These are phyloP conservation scores for Lipomyces oligophaga DNA, from an alignment of 805 yeast genomes.

Conservation along the genomic window DNA sequence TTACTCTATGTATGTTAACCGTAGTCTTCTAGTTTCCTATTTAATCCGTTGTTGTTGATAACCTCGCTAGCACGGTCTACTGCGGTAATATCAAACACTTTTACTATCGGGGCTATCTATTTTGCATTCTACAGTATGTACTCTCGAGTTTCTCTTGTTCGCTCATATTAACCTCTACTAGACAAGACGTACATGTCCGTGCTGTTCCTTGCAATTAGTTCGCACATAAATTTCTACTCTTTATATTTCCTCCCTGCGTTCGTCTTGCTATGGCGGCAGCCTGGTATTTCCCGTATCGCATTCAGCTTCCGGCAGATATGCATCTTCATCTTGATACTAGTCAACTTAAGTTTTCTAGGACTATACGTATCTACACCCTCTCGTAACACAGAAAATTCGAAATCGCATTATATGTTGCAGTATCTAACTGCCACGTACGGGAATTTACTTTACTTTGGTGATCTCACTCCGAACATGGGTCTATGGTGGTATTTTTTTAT, in stretches of 20 bases:
- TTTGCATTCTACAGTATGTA: conserved; percentile 35
- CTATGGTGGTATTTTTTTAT: conserved; percentile 98
- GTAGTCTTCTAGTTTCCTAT: conserved; percentile 53
- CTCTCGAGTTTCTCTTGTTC: not conserved
- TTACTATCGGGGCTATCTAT: conserved; percentile 48
- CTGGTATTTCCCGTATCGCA: not conserved
- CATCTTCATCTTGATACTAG: not conserved
- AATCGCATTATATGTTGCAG: conserved; percentile 15
- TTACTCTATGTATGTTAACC: no score
- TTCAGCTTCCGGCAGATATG: not conserved
- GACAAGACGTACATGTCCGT: conserved; percentile 40
- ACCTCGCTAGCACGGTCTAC: conserved; percentile 70
- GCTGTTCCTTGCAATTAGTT: conserved; percentile 55
- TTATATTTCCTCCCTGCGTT: conserved; percentile 58
- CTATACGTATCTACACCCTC: no score
- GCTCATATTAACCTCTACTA: not conserved
- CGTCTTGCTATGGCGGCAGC: conserved; percentile 7
- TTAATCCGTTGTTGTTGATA: conserved; percentile 76
- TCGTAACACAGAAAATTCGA: no score
- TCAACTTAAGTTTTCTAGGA: no score
- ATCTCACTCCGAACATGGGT: conserved; percentile 85
- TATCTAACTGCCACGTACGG: conserved; percentile 58
- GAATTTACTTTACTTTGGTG: conserved; percentile 49
- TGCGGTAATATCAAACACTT: conserved; percentile 54
- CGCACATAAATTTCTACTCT: conserved; percentile 63